A percentile compares a stretch with the other conserved stretches of the same genome.
Evolutionary conservation across 2,329 filamentous ascomycete genomes (phyloP).

Genomic region (Fusarium sacchari): DNA sequence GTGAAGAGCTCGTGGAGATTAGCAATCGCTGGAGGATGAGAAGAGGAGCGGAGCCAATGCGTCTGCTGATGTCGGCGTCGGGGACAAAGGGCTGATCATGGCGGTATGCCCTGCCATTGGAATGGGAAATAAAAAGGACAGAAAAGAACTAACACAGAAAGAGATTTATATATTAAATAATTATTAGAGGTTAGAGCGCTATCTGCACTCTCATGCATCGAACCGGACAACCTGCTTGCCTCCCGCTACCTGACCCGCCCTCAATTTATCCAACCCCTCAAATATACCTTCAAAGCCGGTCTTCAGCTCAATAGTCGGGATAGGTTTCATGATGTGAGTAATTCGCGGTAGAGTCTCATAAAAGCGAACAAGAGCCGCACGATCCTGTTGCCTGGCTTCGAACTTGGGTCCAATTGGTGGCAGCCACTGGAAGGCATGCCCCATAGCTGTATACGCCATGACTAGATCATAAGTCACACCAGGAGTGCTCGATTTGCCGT

Average conservation of each 20-base stretch:
- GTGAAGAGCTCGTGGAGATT: neutral
- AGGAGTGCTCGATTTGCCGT: neutral
- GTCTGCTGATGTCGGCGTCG: fast-evolving
- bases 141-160: too few relatives aligned
- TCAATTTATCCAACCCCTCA: neutral
- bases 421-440: neutral
- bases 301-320: neutral
- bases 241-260: neutral
- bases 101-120: fast-evolving
- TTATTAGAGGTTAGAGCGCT: neutral
- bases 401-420: neutral
- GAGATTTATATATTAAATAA: neutral
- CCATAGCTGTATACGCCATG: neutral
- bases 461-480: neutral
- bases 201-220: fast-evolving
- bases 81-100: neutral
- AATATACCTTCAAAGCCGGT: neutral
- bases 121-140: fast-evolving
- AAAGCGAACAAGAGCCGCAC: neutral
- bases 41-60: conserved; percentile 43
- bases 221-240: neutral
- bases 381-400: neutral
- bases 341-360: neutral
- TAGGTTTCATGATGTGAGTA: neutral
- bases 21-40: neutral